Evolutionary conservation across 139 green algal genomes (phyloP).

Genomic region (Asterochloris erici): DNA sequence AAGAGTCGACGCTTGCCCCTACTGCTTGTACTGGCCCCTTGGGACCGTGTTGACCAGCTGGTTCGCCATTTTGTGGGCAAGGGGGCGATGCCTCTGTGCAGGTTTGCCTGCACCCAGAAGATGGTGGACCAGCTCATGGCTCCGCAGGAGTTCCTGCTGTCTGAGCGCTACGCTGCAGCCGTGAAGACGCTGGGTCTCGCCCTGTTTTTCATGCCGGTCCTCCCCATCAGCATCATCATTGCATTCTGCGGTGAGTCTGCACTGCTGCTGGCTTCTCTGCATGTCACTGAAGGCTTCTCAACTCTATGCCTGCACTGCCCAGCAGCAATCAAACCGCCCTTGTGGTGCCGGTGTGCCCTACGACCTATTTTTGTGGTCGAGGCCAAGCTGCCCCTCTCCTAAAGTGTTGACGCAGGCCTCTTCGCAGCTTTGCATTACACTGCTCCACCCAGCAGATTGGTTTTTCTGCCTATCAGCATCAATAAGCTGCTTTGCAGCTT

Average conservation of each 20-base stretch:
- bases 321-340: background rate
- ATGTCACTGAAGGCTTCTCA: background rate
- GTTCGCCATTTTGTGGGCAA: background rate
- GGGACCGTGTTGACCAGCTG: background rate
- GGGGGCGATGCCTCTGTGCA: background rate
- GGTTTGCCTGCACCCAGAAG: constrained; percentile 26
- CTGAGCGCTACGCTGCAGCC: constrained; percentile 38
- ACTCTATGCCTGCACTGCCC: background rate
- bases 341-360: too few relatives aligned
- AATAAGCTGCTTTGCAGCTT: too few relatives aligned
- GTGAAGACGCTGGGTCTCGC: constrained; percentile 47
- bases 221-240: constrained; percentile 44
- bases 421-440: background rate
- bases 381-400: background rate
- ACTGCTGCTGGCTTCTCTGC: background rate
- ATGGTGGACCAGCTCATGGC: constrained; percentile 40
- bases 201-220: constrained; percentile 47
- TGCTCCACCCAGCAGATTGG: too few relatives aligned
- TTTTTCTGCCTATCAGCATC: too few relatives aligned
- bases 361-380: too few relatives aligned
- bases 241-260: constrained; percentile 19
- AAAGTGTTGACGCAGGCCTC: background rate
- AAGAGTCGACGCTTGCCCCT: too few relatives aligned
- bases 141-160: constrained; percentile 43
- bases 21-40: too few relatives aligned